Evolutionary conservation across 441 rosid species (phyloP).

Genomic region (Pelargonium fulgidum): DNA sequence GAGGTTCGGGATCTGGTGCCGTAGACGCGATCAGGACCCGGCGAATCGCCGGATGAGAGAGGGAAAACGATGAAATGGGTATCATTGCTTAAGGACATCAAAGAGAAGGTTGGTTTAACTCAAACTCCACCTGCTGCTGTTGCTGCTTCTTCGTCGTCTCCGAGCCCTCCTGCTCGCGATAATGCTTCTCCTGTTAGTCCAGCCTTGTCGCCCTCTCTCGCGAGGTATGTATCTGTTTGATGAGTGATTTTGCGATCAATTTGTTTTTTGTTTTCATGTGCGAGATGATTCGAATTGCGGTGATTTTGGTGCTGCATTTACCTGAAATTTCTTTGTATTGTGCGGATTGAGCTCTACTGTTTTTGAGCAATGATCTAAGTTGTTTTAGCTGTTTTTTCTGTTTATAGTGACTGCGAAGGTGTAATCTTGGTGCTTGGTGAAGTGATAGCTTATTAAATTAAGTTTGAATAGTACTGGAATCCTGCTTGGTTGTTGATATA

Average conservation of each 20-base stretch:
- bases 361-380: not conserved
- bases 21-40: slow-evolving; percentile 34
- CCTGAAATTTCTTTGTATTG: not conserved
- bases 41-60: slow-evolving; percentile 46
- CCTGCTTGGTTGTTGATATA: not conserved
- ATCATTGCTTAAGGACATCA: slow-evolving; percentile 89
- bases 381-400: not conserved
- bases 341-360: not conserved
- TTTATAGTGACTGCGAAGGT: no score
- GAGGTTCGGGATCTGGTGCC: slow-evolving; percentile 45
- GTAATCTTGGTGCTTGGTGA: not conserved
- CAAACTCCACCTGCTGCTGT: slow-evolving; percentile 53
- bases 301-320: slow-evolving; percentile 18
- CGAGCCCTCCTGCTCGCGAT: slow-evolving; percentile 39
- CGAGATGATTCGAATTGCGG: slow-evolving; percentile 1
- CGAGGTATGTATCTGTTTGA: slow-evolving; percentile 42
- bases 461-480: not conserved
- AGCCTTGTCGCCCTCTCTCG: slow-evolving; percentile 47
- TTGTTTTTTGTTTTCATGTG: not conserved
- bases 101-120: slow-evolving; percentile 96
- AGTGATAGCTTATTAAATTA: not conserved
- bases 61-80: slow-evolving; percentile 83
- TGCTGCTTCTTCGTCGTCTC: slow-evolving; percentile 35
- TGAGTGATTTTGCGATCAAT: not conserved
- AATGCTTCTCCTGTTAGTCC: slow-evolving; percentile 31